Evolutionary conservation across 2,329 filamentous ascomycete species (phyloP).

Genomic region (Hawksworthiomyces lignivorus): DNA sequence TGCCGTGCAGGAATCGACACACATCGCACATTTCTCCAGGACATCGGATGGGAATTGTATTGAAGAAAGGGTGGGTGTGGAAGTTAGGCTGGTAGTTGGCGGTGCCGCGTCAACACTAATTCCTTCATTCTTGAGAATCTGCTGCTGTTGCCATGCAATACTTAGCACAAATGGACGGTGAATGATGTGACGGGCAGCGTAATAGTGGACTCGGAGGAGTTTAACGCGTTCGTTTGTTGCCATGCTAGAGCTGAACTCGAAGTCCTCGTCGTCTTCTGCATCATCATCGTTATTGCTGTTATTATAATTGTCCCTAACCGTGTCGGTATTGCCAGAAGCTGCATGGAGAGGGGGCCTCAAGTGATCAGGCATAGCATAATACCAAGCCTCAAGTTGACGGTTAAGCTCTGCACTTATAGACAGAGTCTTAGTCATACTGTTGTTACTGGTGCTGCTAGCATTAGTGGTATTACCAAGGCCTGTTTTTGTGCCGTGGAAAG

Average conservation of each 20-base stretch:
- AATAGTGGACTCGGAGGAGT: conserved; percentile 66
- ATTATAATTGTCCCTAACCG: too few relatives aligned
- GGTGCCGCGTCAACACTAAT: neutral
- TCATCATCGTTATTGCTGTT: conserved; percentile 28
- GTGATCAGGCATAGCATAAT: conserved; percentile 27
- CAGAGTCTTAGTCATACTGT: conserved; percentile 22
- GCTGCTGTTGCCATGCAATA: conserved; percentile 14
- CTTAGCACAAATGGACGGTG: conserved; percentile 50
- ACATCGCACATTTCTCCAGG: conserved; percentile 26
- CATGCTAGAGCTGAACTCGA: neutral
- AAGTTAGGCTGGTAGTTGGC: conserved; percentile 2
- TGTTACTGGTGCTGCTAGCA: conserved; percentile 5
- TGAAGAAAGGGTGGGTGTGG: too few relatives aligned
- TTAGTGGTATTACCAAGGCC: too few relatives aligned
- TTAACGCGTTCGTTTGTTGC: conserved; percentile 48
- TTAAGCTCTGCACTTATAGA: conserved; percentile 28
- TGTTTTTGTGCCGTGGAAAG: too few relatives aligned
- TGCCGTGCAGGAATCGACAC: conserved; percentile 27
- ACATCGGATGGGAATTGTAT: too few relatives aligned
- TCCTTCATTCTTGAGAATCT: neutral
- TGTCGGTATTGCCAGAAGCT: too few relatives aligned
- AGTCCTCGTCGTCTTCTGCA: conserved; percentile 27
- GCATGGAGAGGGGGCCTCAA: conserved; percentile 46
- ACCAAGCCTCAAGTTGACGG: conserved; percentile 31
- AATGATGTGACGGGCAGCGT: conserved; percentile 62